Base-by-base conservation (phyloP, 257 asterid species). In the Solanum appendiculatum region DNA sequence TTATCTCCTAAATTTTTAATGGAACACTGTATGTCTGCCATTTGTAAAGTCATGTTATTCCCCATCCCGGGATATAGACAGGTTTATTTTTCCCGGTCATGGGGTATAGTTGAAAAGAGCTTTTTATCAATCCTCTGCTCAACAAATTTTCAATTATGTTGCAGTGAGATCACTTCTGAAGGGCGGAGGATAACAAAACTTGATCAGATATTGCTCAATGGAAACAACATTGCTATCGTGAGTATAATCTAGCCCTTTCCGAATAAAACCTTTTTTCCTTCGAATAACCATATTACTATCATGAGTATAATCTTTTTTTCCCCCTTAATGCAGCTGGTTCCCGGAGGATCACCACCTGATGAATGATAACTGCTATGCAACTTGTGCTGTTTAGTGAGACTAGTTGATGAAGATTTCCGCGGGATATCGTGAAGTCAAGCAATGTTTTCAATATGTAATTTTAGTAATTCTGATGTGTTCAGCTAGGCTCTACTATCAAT, bases 201-300 rank as follows among this genome's bases (percentile, higher is more conserved):
- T 63, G 99, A 96, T 87, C 99, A 96, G 89, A 96, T 96, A 83
- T 89, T 96, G 90, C 99, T 95, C 37, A 96, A 96, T 29, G 98
- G 99, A 60, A 96, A 96, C 94, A 95, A 96, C 91, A 96, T 96
- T 87, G 99, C 99, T n/a, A 95, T 95, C 37, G 98, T 96, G 90
- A 93, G 99, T 88, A 72, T 81, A 31, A 16, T 18, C 80, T 86
- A 23, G 68, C 36, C 36, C 73, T 20, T 25, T 25, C 66, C 58
- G 9, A 33, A 16, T 48, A 63, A 21, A 56, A 64, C 63, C 27
- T 25, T 39, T 36, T 72, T 72, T 33, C 77, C 70, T 64, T 64
- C 34, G 9, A 25, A 25, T 64, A 96, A 95, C 93, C 92, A 92
- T 92, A 95, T 94, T 87, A 98, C 98, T 29, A 95, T 93, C 29